Base-by-base conservation (phyloP, 805 yeast genomes). In the Metschnikowia cubensis region DNA sequence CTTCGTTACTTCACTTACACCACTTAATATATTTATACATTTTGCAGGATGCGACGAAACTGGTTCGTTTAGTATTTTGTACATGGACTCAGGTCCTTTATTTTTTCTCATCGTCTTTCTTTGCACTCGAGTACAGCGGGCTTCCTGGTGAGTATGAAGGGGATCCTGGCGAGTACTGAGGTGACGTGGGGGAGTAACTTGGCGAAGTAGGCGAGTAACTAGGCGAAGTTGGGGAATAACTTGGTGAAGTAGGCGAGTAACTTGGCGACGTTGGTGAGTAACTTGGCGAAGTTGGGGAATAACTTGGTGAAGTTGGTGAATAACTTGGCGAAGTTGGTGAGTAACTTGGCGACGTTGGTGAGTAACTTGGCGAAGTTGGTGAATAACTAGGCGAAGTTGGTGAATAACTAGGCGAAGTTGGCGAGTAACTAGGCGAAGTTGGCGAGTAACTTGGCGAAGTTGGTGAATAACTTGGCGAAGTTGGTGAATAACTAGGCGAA, bases 361-460 rank as follows among this genome's bases (percentile, higher is more conserved):
- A 59, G 52, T 63, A 63, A 35, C 55, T 47, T 47, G 67, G 67
- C 45, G 59, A 56, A 5, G 61, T 58, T 18, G 61, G 59, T 1
- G 55, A 50, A 45, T 58, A 58, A 14, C 44, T 38, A n/a, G 60
- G 60, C 42, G 56, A 54, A 7, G 65, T 61, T 34, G 65, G 65
- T 3, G 65, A 61, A 50, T 61, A 61, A 11, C 49, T 42, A 21
- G 65, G 65, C 18, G 63, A 59, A 4, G 65, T 61, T 34, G 65
- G 65, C 7, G 61, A 57, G 45, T 61, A 61, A 0, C 50, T 43
- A 18, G 65, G 65, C 21, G 65, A 61, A 1, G 65, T 61, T 18
- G 67, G 89, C 0, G 81, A 73, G 67, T 85, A 86, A 14, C 74
- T 61, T 58, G 95, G 94, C 0, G 89, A 82, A 0, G 91, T 85